Evolutionary conservation across 2,329 filamentous ascomycete species (phyloP).

Genomic region (Epichloe sibirici): DNA sequence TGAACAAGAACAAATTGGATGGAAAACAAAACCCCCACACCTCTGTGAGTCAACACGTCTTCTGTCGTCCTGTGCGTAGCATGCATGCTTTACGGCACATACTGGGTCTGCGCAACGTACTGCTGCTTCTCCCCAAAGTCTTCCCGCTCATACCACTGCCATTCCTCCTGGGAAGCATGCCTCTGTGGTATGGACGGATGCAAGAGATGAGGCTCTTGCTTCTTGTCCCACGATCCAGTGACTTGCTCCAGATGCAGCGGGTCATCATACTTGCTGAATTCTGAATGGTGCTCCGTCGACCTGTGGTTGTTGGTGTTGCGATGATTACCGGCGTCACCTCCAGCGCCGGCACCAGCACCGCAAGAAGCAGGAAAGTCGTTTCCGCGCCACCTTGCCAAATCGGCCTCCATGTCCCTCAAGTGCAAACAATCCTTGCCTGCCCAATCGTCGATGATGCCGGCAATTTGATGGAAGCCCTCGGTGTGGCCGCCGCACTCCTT

Average conservation of each 20-base stretch:
- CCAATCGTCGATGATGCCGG: conserved; percentile 48
- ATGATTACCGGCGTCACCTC: background rate
- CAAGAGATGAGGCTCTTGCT: background rate
- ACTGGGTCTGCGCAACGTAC: conserved; percentile 16
- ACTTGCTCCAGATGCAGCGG: background rate
- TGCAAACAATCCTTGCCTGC: conserved; percentile 41
- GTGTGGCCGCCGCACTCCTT: conserved; percentile 47
- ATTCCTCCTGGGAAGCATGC: conserved; percentile 13
- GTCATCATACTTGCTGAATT: conserved; percentile 1
- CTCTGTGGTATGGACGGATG: background rate
- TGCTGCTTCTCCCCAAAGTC: conserved; percentile 17
- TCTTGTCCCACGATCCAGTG: background rate
- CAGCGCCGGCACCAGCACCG: background rate
- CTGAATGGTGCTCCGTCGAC: background rate
- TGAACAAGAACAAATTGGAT: background rate
- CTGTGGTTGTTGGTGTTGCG: conserved; percentile 9
- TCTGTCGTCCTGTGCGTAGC: background rate
- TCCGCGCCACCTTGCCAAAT: conserved; percentile 41
- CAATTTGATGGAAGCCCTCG: conserved; percentile 45
- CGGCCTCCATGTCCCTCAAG: conserved; percentile 48
- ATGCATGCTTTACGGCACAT: conserved; percentile 15
- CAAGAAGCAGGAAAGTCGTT: conserved; percentile 7
- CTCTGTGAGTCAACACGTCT: background rate
- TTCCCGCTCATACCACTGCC: conserved; percentile 24
- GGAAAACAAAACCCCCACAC: background rate